phyloP scores from a whole-genome alignment of 108 stramenopile genomes.

The Cyclotella atomus region DNA sequence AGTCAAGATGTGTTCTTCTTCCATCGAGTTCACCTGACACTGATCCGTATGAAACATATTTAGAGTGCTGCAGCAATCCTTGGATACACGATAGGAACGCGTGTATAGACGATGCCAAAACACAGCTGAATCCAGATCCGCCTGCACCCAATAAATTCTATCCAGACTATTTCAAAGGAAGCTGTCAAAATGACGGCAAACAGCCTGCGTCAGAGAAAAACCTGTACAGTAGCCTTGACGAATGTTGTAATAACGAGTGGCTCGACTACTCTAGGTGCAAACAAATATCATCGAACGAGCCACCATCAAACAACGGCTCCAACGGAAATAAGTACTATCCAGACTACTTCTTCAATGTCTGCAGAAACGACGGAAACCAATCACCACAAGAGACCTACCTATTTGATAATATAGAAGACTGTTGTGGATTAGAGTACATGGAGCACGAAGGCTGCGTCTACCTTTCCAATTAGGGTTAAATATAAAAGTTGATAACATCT shows the following conservation, averaged over 20 bases:
- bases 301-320: not conserved
- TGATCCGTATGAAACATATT: conserved; percentile 9
- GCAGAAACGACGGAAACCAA: conserved; percentile 21
- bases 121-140: not conserved
- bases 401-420: conserved; percentile 25
- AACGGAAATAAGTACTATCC: conserved; percentile 10
- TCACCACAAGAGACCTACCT: conserved; percentile 1
- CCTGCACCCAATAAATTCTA: conserved; percentile 3
- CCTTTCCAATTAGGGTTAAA: not conserved
- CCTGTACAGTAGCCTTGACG: conserved; percentile 1
- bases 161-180: conserved; percentile 20
- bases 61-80: conserved; percentile 8
- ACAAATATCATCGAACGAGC: not conserved
- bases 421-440: conserved; percentile 22
- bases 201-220: not conserved
- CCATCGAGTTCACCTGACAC: not conserved
- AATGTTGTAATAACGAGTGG: conserved; percentile 14
- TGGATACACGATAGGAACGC: conserved; percentile 4
- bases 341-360: conserved; percentile 26
- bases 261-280: conserved; percentile 14
- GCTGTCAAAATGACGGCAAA: conserved; percentile 17
- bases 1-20: conserved; percentile 1
- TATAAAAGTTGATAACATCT: not conserved
- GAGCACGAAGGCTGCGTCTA: conserved; percentile 13
- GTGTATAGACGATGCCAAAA: conserved; percentile 16